phyloP scores from a whole-genome alignment of 176 grass and related monocot genomes.

The Avena sativa region DNA sequence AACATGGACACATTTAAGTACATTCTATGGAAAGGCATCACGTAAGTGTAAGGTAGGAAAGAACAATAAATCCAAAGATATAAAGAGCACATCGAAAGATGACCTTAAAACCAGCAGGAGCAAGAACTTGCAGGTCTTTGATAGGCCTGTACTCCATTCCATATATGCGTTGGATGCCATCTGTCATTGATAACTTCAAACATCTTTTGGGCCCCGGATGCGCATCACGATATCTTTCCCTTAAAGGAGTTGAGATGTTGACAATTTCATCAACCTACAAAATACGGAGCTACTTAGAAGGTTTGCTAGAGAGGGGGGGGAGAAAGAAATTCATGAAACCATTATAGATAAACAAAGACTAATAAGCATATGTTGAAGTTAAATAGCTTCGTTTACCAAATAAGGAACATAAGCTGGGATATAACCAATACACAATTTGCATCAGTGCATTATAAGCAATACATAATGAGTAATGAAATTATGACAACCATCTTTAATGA shows the following conservation, averaged over 20 bases:
- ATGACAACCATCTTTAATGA: conserved; percentile 24
- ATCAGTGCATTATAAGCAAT: conserved; percentile 21
- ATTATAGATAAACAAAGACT: neutral
- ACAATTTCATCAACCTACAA: conserved; percentile 92
- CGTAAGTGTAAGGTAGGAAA: conserved; percentile 7
- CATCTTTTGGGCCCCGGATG: conserved; percentile 74
- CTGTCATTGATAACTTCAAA: conserved; percentile 92
- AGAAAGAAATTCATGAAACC: neutral
- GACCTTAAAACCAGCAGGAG: conserved; percentile 93
- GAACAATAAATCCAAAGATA: conserved; percentile 18
- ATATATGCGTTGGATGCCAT: conserved; percentile 74
- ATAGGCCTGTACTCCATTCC: conserved; percentile 92
- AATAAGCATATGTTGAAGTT: neutral
- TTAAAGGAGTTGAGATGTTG: conserved; percentile 78
- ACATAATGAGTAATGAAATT: neutral
- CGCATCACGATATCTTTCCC: conserved; percentile 76
- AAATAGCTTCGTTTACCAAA: neutral
- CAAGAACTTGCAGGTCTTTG: conserved; percentile 83
- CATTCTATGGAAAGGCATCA: neutral
- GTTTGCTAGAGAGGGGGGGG: neutral
- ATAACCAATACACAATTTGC: neutral
- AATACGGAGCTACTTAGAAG: conserved; percentile 28
- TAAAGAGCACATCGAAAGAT: conserved; percentile 20
- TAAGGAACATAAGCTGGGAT: neutral
- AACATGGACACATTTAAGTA: conserved; percentile 5